Base-by-base conservation (phyloP, 768 basidiomycete species). In the Collybiopsis luxurians region DNA sequence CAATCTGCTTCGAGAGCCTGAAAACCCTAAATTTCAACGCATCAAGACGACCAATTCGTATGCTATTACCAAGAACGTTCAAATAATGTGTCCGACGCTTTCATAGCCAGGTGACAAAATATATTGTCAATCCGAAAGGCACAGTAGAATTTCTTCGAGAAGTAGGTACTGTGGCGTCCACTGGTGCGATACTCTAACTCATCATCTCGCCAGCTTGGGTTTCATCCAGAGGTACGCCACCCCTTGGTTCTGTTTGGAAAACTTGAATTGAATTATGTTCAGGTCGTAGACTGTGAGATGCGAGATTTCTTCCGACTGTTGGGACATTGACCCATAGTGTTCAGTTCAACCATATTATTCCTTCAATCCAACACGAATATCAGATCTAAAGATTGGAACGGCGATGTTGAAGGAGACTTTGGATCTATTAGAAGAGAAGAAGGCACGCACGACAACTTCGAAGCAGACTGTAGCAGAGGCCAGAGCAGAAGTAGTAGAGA, bases 81-180 rank as follows among this genome's bases (percentile, higher is more conserved):
- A 80, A 53, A 28, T 17, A 13, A 15, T 27, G 17, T 34, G 4
- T 40, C 36, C 23, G 30, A 46, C 28, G 11, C 12, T 15, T 23
- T 5, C 12, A 19, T 40, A 48, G 48, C 47, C 39, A 39, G 26
- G 30, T 48, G 38, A 53, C 39, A 43, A 31, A 79, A 89, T 72
- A 83, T 59, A 66, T 93, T 28, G 78, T 94, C 15, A 80, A 90
- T 39, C 83, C 84, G 13, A 82, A 87, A 70, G 89, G 91, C 2
- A 78, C 88, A 0, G 71, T 94, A 38, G 91, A 94, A 67, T 93
- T 89, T 72, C 90, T 88, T 0, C 76, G 90, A 40, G 89, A 82
- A 64, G 91, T 90, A 28, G 70, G 87, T 77, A 40, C 38, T 44
- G 31, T 52, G 17, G 27, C 15, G 2, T 27, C n/a, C 10, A 51